Evolutionary conservation across 148 eudicot species (phyloP).

Genomic region (Agrostemma githago): DNA sequence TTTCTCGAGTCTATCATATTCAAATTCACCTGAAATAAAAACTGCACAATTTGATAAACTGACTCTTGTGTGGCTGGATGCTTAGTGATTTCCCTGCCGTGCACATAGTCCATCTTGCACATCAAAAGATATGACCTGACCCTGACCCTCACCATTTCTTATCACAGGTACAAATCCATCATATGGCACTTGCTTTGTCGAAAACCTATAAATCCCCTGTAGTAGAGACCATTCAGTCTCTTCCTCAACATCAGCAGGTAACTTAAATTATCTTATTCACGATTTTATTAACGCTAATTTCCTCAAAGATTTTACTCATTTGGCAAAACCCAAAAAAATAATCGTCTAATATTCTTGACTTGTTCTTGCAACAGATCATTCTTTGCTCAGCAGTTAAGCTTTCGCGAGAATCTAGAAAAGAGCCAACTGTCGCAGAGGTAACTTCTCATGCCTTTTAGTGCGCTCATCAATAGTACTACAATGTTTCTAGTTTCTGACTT

Average conservation of each 20-base stretch:
- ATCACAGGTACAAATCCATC: conserved; percentile 76
- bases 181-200: conserved; percentile 84
- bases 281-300: neutral
- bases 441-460: neutral
- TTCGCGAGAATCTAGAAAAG: conserved; percentile 65
- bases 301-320: neutral
- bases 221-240: conserved; percentile 81
- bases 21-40: neutral
- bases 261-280: neutral
- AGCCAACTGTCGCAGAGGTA: conserved; percentile 79
- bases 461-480: neutral
- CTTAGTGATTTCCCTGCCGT: neutral
- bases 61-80: neutral
- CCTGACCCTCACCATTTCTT: conserved; percentile 1
- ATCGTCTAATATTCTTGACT: too few species aligned
- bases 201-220: conserved; percentile 66
- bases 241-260: conserved; percentile 98
- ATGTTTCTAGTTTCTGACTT: conserved; percentile 7
- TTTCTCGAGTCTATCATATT: neutral
- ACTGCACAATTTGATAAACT: neutral
- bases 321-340: too few species aligned
- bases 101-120: neutral
- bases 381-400: conserved; percentile 91
- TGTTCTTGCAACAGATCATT: conserved; percentile 47
- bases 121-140: neutral